Evolutionary conservation across 192 early-diverging fungal genomes (phyloP).

Genomic region (Coemansia sp.): DNA sequence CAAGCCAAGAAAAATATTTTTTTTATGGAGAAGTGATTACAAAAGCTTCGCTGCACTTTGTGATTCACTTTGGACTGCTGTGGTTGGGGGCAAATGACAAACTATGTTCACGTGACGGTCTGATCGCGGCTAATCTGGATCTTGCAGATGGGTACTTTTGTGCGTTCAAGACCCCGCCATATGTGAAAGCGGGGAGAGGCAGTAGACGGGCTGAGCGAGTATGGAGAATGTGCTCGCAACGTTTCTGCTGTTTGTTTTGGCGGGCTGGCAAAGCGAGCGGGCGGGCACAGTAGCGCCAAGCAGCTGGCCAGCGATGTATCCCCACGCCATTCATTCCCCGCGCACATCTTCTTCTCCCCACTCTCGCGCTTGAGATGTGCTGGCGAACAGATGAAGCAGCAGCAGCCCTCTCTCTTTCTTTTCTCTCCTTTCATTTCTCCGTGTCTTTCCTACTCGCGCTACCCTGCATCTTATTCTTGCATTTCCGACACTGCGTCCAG

Average conservation of each 20-base stretch:
- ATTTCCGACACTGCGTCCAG: conserved; percentile 3
- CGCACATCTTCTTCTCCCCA: background rate
- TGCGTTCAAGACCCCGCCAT: background rate
- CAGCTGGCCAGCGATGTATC: background rate
- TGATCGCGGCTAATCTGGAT: conserved; percentile 12
- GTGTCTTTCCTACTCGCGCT: background rate
- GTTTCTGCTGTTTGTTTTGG: conserved; percentile 17
- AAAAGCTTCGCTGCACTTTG: background rate
- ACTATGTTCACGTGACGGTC: background rate
- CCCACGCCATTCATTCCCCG: conserved; percentile 10
- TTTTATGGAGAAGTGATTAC: background rate
- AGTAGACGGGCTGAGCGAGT: conserved; percentile 12
- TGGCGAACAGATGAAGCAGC: background rate
- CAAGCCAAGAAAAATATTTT: conserved; percentile 3
- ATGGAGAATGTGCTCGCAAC: conserved; percentile 24
- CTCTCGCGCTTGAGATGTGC: background rate
- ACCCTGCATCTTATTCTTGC: conserved; percentile 5
- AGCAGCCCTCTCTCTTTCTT: conserved; percentile 3
- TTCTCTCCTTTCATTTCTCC: background rate
- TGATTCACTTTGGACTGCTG: background rate
- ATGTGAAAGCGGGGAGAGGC: conserved; percentile 10
- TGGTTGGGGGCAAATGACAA: background rate
- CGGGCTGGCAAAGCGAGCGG: background rate
- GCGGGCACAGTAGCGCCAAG: conserved; percentile 13
- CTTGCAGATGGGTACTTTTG: conserved; percentile 33